Evolutionary conservation across 495 filamentous ascomycete genomes (phyloP).

Genomic region (Podospora didyma): DNA sequence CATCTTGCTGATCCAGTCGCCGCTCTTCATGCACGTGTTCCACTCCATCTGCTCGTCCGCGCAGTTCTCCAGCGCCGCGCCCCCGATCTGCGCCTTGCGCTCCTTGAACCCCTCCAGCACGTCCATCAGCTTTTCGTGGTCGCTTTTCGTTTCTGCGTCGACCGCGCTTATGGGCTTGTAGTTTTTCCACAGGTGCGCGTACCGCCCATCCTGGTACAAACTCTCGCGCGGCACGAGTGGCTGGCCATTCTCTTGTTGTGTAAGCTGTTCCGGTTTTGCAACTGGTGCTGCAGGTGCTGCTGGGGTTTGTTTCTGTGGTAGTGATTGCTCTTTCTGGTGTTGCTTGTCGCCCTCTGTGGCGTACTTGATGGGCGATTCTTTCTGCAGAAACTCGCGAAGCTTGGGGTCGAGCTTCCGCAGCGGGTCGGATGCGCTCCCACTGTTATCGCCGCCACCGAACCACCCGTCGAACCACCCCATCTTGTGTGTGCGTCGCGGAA

Average conservation of each 20-base stretch:
- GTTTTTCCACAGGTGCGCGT: constrained; percentile 88
- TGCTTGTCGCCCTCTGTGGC: constrained; percentile 22
- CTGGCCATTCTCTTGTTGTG: not conserved
- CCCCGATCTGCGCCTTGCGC: constrained; percentile 70
- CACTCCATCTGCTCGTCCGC: constrained; percentile 75
- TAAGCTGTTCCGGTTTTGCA: not conserved
- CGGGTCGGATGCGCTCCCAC: constrained; percentile 54
- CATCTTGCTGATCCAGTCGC: constrained; percentile 53
- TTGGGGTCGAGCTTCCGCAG: constrained; percentile 78
- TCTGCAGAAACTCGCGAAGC: constrained; percentile 77
- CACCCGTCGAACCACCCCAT: constrained; percentile 70
- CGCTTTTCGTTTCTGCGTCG: constrained; percentile 59
- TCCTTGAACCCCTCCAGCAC: constrained; percentile 81
- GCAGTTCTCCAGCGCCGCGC: constrained; percentile 90
- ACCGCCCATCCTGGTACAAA: constrained; percentile 72
- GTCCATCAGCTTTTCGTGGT: constrained; percentile 68
- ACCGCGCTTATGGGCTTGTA: constrained; percentile 66
- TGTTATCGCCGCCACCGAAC: constrained; percentile 31
- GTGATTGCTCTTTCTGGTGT: constrained; percentile 5
- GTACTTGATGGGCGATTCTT: constrained; percentile 77
- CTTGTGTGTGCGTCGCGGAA: no score
- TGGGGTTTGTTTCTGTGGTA: constrained; percentile 2
- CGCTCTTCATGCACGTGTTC: constrained; percentile 68
- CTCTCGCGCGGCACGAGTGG: constrained; percentile 31
- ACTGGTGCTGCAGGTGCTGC: constrained; percentile 12